Conservation (phyloP, 2,329 filamentous ascomycete species). For the Polychaeton citri region DNA sequence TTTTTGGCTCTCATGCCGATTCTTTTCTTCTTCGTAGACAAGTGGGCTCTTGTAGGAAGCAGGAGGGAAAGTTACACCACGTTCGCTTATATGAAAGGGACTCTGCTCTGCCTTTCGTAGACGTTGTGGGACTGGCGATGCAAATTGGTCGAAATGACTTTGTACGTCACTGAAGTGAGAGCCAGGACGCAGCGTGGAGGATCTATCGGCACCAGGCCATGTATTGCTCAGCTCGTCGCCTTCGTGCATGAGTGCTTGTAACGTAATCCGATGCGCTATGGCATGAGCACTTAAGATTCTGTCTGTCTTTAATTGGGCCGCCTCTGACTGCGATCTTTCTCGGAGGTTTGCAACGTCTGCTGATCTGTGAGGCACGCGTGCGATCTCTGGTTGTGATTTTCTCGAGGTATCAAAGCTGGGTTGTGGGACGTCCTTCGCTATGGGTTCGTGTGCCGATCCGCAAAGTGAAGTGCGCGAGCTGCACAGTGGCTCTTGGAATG, state of each 20-base stretch:
- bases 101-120: not conserved
- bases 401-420: not conserved
- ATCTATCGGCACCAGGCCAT: not conserved
- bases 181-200: not conserved
- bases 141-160: not conserved
- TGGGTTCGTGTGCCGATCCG: not conserved
- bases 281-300: constrained; percentile 18
- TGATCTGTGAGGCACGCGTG: not conserved
- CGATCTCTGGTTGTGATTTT: not conserved
- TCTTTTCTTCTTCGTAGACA: not conserved
- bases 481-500: not conserved
- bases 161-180: not conserved
- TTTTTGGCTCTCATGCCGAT: not conserved
- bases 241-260: constrained; percentile 19
- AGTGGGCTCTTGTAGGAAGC: not conserved
- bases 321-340: not conserved
- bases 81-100: not conserved
- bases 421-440: not conserved
- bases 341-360: not conserved
- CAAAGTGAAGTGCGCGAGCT: not conserved
- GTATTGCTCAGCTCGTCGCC: constrained; percentile 10
- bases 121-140: not conserved
- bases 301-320: constrained; percentile 12
- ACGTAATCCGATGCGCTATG: constrained; percentile 20
- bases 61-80: not conserved